Evolutionary conservation across 139 green algal genomes (phyloP).

Genomic region (Chlamydomonas incerta): DNA sequence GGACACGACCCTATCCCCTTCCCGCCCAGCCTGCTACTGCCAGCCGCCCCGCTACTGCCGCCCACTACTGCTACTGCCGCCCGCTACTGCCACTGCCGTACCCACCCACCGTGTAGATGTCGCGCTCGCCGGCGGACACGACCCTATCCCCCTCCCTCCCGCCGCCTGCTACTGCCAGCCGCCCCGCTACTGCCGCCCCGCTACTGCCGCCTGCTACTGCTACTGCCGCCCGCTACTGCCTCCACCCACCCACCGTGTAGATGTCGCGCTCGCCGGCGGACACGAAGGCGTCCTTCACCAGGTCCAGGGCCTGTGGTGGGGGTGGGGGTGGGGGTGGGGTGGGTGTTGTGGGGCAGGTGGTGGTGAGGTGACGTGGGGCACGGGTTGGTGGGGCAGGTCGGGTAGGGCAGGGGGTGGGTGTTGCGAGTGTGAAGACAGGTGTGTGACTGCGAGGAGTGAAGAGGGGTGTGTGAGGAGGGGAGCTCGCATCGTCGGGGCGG

Average conservation of each 20-base stretch:
- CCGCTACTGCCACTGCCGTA: neutral
- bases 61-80: neutral
- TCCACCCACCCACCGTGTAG: slow-evolving; percentile 85
- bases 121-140: neutral
- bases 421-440: no score
- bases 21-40: no score
- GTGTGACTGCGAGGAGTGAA: no score
- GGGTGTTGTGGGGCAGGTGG: slow-evolving; percentile 74
- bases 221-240: neutral
- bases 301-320: slow-evolving; percentile 89
- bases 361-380: slow-evolving; percentile 24
- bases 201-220: no score
- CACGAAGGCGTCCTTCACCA: slow-evolving; percentile 96
- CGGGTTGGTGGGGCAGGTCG: no score
- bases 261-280: slow-evolving; percentile 97
- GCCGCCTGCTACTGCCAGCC: no score
- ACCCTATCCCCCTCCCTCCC: neutral
- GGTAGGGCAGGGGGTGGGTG: neutral
- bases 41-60: no score
- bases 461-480: no score
- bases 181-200: no score
- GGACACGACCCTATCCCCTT: neutral
- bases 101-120: slow-evolving; percentile 83
- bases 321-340: slow-evolving; percentile 75
- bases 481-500: no score